Evolutionary conservation across 805 yeast species (phyloP), one percentile per base, ranked within the genome.

Genomic region (Grigorovia jiainica): DNA sequence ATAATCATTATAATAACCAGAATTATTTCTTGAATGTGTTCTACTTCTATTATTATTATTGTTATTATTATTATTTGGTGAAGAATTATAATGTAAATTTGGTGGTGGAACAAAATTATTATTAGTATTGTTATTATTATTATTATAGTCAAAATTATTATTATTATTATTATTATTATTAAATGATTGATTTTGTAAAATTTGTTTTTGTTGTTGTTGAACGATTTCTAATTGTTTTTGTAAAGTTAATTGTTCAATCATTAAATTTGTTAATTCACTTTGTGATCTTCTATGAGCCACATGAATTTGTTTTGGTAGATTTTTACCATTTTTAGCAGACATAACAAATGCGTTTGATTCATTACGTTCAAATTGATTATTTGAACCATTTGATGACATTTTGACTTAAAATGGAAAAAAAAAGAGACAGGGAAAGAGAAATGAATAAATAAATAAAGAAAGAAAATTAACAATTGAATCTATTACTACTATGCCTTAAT

Each of bases 281-380:
- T 97, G 97, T 3, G 97, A 83, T 46, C 95, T 75, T 56, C 97
- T 76, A 57, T 92, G 97, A n/a, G 97, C 97, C 49, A 90, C 87
- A 65, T 87, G 94, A 46, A 92, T 71, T 46, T 76, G 77, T 50
- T 74, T 73, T 32, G 82, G 81, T 43, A 62, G 61, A 45, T 67
- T 68, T 33, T 60, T 66, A 15, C 61, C 63, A 30, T 61, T 27
- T 13, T 27, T 27, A 27, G 31, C 31, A 4, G 31, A 27, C 31
- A 27, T 27, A 13, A 27, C 31, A 27, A 27, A 27, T 10, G 31
- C 11, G n/a, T 27, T 27, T 13, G 31, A 27, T 13, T 27, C 31
- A 27, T 27, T 27, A 6, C 31, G 31, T 13, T 27, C 31, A 13
- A 27, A 27, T 27, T 27, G 31, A 27, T 27, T 27, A 27, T 27